A percentile compares a stretch with the other conserved stretches of the same genome.
These are phyloP conservation scores for Tylopilus balloui DNA, from an alignment of 768 basidiomycete genomes.

Conservation along the genomic window DNA sequence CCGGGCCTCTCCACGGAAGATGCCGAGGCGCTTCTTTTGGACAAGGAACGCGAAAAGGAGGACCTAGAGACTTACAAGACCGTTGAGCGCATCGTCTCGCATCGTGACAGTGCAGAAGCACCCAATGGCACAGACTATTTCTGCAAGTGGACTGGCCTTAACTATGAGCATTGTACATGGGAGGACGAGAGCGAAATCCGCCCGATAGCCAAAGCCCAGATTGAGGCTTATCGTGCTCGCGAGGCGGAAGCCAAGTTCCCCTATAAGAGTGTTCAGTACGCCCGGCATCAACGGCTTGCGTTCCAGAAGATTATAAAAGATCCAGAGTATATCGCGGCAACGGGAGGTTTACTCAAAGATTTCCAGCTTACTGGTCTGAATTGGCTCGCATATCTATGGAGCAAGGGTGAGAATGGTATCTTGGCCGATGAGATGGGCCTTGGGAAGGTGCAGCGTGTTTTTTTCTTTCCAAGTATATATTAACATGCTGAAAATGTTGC, in stretches of 20 bases:
- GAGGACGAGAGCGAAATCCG: slow-evolving; percentile 79
- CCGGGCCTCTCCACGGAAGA: slow-evolving; percentile 81
- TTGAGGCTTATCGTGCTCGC: slow-evolving; percentile 73
- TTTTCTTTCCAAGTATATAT: neutral
- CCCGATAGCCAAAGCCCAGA: slow-evolving; percentile 68
- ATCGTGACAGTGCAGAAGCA: slow-evolving; percentile 55
- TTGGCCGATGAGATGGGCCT: slow-evolving; percentile 99
- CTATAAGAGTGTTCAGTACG: slow-evolving; percentile 72
- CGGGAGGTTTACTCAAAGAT: slow-evolving; percentile 89
- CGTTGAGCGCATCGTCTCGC: slow-evolving; percentile 85
- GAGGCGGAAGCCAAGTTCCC: slow-evolving; percentile 80
- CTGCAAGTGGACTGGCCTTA: slow-evolving; percentile 94
- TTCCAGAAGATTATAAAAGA: slow-evolving; percentile 85
- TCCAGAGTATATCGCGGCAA: slow-evolving; percentile 74
- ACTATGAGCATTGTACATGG: slow-evolving; percentile 96
- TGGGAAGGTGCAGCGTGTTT: slow-evolving; percentile 61
- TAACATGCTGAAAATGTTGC: slow-evolving; percentile 10
- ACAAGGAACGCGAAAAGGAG: slow-evolving; percentile 87
- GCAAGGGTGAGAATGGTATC: slow-evolving; percentile 91
- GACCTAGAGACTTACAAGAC: slow-evolving; percentile 87
- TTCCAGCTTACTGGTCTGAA: slow-evolving; percentile 98
- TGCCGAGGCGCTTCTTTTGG: slow-evolving; percentile 80
- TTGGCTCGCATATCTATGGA: slow-evolving; percentile 98
- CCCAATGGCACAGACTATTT: slow-evolving; percentile 73
- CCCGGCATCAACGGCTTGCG: slow-evolving; percentile 61